phyloP scores from a whole-genome alignment of 768 basidiomycete species.

The Kwoniella sp. region DNA sequence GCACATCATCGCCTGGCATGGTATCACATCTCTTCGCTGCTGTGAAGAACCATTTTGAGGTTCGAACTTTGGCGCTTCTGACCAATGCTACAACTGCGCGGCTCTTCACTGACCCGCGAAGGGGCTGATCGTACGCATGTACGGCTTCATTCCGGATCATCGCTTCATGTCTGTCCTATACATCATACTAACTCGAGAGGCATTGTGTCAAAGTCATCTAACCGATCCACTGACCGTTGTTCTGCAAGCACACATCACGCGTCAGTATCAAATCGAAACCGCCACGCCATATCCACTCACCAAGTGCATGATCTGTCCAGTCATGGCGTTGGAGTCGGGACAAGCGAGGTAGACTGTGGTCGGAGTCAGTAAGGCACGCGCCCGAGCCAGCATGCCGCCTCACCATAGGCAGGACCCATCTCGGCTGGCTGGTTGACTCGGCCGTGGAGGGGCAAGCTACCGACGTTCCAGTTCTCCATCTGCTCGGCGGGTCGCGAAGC shows the following conservation, averaged over 20 bases:
- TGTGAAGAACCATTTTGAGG: no score
- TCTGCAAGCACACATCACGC: constrained; percentile 11
- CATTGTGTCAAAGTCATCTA: no score
- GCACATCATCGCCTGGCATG: no score
- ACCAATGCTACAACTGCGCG: no score
- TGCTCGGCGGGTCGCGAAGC: constrained; percentile 57
- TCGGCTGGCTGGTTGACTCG: constrained; percentile 59
- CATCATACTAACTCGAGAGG: no score
- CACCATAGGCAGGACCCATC: constrained; percentile 55
- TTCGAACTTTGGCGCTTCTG: no score
- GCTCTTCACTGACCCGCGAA: no score
- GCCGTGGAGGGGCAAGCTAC: constrained; percentile 55
- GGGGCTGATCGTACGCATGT: no score
- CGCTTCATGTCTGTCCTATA: no score
- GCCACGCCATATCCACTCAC: constrained; percentile 22
- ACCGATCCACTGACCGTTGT: constrained; percentile 49
- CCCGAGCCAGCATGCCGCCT: neutral
- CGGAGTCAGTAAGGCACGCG: neutral
- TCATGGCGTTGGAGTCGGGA: constrained; percentile 46
- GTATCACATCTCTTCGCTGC: no score
- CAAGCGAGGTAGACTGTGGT: constrained; percentile 30
- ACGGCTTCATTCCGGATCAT: no score
- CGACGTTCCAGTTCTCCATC: constrained; percentile 59
- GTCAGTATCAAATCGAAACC: neutral
- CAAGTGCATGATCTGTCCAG: constrained; percentile 43